Conservation (phyloP, 2,329 filamentous ascomycete genomes). For the Pseudogymnoascus sp. region DNA sequence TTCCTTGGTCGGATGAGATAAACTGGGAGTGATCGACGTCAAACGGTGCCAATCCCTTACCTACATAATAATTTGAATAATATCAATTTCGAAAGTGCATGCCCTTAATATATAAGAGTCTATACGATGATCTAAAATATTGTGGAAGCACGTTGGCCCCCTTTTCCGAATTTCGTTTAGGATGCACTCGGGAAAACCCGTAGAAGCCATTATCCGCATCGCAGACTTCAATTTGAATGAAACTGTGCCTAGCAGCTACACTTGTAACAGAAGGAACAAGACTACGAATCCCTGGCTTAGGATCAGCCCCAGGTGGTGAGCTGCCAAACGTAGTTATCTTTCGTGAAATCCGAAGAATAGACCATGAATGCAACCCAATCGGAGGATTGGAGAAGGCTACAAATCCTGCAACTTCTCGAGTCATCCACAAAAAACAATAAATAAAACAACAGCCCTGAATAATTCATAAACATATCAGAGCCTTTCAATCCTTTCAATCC, state of each 20-base stretch:
- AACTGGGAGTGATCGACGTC: neutral
- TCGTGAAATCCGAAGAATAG: neutral
- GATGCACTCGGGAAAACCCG: too few relatives aligned
- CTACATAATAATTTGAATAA: neutral
- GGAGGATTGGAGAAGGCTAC: neutral
- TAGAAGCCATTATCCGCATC: too few relatives aligned
- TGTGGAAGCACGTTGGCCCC: too few relatives aligned
- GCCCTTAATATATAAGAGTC: neutral
- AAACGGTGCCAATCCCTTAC: neutral
- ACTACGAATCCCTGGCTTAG: too few relatives aligned
- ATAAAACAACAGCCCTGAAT: neutral
- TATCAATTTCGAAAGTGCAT: neutral
- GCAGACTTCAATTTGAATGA: too few relatives aligned
- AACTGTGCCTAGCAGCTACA: too few relatives aligned
- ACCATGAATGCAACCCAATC: neutral
- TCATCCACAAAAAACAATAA: neutral
- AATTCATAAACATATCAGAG: neutral
- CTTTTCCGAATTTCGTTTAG: too few relatives aligned
- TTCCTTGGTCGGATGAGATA: slow-evolving; percentile 55
- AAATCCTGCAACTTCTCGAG: neutral
- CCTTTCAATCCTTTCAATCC: neutral
- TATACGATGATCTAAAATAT: neutral
- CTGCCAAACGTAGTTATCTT: neutral
- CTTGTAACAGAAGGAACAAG: too few relatives aligned
- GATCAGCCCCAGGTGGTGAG: too few relatives aligned